Conservation (phyloP, 1,284 basidiomycete species). For the Thelephora terrestris region DNA sequence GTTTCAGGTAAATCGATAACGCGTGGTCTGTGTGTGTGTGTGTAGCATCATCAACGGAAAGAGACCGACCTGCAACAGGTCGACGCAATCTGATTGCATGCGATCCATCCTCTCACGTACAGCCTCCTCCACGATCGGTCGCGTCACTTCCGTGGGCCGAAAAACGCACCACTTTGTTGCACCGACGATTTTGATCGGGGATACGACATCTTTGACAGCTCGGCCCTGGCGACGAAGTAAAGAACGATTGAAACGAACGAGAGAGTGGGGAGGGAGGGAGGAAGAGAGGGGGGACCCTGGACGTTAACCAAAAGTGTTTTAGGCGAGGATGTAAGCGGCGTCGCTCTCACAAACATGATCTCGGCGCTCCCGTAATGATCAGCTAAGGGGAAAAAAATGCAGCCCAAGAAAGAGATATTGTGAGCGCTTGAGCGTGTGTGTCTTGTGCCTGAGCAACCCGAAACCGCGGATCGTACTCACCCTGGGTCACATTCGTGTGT, state of each 20-base stretch:
- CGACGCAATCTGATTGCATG: slow-evolving; percentile 40
- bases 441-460: no score
- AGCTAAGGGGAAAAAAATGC: slow-evolving; percentile 30
- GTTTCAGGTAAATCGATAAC: no score
- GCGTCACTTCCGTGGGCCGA: slow-evolving; percentile 40
- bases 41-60: slow-evolving; percentile 4
- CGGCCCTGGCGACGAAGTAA: slow-evolving; percentile 41
- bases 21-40: no score
- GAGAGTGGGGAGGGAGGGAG: slow-evolving; percentile 1
- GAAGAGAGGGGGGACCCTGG: slow-evolving; percentile 1
- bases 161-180: slow-evolving; percentile 82
- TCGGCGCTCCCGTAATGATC: slow-evolving; percentile 78
- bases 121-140: slow-evolving; percentile 48
- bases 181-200: slow-evolving; percentile 34
- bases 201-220: slow-evolving; percentile 2
- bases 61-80: slow-evolving; percentile 54
- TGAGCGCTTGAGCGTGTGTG: no score
- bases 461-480: background rate
- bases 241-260: slow-evolving; percentile 5
- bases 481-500: background rate
- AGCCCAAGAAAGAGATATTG: no score
- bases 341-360: slow-evolving; percentile 54
- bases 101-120: slow-evolving; percentile 57
- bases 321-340: background rate
- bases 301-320: background rate